Evolutionary conservation across 495 filamentous ascomycete genomes (phyloP), one percentile per base, ranked within the genome.

Genomic region (Ramalina peruviana): DNA sequence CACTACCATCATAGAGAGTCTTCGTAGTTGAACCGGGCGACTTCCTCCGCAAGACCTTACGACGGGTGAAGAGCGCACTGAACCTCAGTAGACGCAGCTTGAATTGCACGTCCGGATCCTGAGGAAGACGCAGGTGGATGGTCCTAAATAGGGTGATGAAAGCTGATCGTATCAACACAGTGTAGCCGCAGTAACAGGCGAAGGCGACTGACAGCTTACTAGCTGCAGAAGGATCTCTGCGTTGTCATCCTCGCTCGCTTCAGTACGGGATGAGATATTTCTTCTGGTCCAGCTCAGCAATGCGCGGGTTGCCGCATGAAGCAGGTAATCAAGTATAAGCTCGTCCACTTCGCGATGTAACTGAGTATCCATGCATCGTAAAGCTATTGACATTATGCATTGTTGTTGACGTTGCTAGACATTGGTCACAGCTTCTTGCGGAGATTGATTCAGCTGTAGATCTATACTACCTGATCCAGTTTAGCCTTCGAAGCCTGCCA

Each of bases 271-370:
- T 33, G 30, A 7, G 30, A 33, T 10, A 7, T 11, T 33, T 33
- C 9, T 33, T 33, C 30, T 33, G 12, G 3, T 33, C 30, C 30
- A 13, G 30, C 30, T 40, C 39, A 74, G 42, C 10, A 65, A 50
- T n/a, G 50, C 54, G 16, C 66, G 53, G 17, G 67, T 66, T 12
- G 72, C 59, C 17, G 65, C 59, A 57, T 69, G 71, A n/a, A 70
- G 48, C 11, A 78, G 52, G 52, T 79, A 78, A 52, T 80, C 76
- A 21, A 76, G 60, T n/a, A 76, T 74, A 56, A 73, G 61, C 30
- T 68, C 50, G 49, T 80, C 67, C 15, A 77, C 70, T 1, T 74
- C 70, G 10, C 57, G 46, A 37, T 53, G 52, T 26, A 21, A 26
- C 12, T 21, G 17, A n/a, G 55, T 44, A 44, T 58, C 50, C 16